Evolutionary conservation across 768 basidiomycete species (phyloP), one percentile per base, ranked within the genome.

Genomic region (Rossbeevera mucosa): DNA sequence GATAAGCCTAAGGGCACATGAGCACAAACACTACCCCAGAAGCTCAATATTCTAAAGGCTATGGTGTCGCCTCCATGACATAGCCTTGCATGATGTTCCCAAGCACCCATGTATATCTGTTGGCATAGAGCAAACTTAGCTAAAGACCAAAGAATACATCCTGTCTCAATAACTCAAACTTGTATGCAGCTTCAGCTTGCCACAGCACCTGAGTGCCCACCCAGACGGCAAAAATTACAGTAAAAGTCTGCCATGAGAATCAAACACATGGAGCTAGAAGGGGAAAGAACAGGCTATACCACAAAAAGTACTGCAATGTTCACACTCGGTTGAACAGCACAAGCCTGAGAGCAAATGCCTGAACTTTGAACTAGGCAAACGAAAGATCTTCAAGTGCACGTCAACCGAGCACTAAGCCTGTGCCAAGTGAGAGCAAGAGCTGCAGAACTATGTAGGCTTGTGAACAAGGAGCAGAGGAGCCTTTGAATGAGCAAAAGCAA

Each of bases 261-360:
- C 71, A 67, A 0, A n/a, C n/a, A n/a, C n/a, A n/a, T 0, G 92
- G 88, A 4, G 93, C 76, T 21, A 95, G 74, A 3, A 93, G 77
- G 0, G 95, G 94, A 0, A 98, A 70, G 54, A 98, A 81, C 46
- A 93, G 81, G 13, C 92, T 81, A 65, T 94, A 97, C 96, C 96
- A 99, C 33, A 95, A 76, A 72, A 98, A 99, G 69, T 99, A 99
- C 89, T 98, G 70, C 0, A 94, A 96, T 0, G 96, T 99, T 79
- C 94, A 96, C 47, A 99, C 96, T 69, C 95, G 94, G 69, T 98
- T 99, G 74, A 98, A 95, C 7, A 92, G 71, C n/a, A 97, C 94
- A n/a, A n/a, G n/a, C n/a, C n/a, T n/a, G 62, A 99, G 98, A 0
- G 80, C 72, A 31, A 79, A 79, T 2, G 96, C 98, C 70, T 97